Conservation (phyloP, 208 protist genomes). For the Leishmania lainsoni region DNA sequence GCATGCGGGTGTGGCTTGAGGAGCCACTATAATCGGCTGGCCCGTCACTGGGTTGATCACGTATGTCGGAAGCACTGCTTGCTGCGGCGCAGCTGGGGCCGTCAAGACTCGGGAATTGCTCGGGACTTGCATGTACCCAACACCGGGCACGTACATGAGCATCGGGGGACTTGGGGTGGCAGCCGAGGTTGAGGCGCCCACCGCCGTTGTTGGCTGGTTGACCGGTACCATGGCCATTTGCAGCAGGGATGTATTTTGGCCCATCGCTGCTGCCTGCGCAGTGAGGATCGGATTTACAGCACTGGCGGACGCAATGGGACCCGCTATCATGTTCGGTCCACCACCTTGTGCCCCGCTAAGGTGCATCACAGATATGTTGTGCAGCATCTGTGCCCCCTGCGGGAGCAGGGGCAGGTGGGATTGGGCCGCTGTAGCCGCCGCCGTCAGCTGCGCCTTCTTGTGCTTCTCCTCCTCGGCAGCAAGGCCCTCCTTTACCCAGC, state of each 20-base stretch:
- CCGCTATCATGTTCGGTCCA: not conserved
- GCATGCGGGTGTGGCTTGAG: constrained; percentile 7
- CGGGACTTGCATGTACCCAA: constrained; percentile 32
- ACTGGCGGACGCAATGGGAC: not conserved
- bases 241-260: constrained; percentile 13
- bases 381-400: constrained; percentile 8
- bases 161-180: constrained; percentile 15
- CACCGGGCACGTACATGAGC: constrained; percentile 31
- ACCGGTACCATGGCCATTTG: constrained; percentile 28
- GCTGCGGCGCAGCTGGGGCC: constrained; percentile 2
- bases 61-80: constrained; percentile 14
- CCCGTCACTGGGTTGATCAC: constrained; percentile 39
- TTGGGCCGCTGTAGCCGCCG: constrained; percentile 6
- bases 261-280: constrained; percentile 18
- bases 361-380: not conserved
- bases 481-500: constrained; percentile 58
- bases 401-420: not conserved
- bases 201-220: not conserved
- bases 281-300: constrained; percentile 12
- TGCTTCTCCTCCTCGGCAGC: constrained; percentile 38
- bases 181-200: not conserved
- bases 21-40: constrained; percentile 25
- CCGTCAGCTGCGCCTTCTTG: constrained; percentile 16
- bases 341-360: not conserved
- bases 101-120: constrained; percentile 16